These are phyloP conservation scores for Calonectria fujianensis DNA, from an alignment of 2,329 filamentous ascomycete genomes.

Conservation along the genomic window DNA sequence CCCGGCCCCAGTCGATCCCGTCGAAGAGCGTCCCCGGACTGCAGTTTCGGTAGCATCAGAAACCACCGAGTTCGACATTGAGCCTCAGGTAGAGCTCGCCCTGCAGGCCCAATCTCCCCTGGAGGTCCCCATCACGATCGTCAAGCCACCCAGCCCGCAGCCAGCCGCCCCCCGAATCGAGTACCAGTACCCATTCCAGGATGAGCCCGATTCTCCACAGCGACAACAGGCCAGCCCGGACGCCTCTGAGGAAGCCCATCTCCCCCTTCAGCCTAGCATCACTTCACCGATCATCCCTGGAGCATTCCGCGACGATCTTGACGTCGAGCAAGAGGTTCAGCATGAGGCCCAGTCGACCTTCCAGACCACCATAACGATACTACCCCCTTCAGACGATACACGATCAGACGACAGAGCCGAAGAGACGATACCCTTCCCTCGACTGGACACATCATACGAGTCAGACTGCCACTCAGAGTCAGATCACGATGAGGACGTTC, in stretches of 20 bases:
- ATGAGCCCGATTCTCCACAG: slow-evolving; percentile 60
- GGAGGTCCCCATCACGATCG: slow-evolving; percentile 52
- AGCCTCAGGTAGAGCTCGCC: slow-evolving; percentile 77
- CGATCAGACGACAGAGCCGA: slow-evolving; percentile 38
- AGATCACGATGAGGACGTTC: slow-evolving; percentile 54
- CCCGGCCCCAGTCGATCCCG: slow-evolving; percentile 55
- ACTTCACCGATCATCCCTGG: slow-evolving; percentile 52
- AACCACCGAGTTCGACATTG: slow-evolving; percentile 83
- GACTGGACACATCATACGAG: slow-evolving; percentile 60
- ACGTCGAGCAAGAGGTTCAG: slow-evolving; percentile 53
- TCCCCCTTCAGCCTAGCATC: slow-evolving; percentile 37
- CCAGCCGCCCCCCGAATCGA: slow-evolving; percentile 59
- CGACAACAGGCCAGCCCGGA: slow-evolving; percentile 35
- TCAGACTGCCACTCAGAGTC: slow-evolving; percentile 63
- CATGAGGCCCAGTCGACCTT: slow-evolving; percentile 50
- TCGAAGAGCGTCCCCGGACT: slow-evolving; percentile 73
- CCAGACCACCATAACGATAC: slow-evolving; percentile 70
- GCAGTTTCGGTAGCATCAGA: slow-evolving; percentile 76
- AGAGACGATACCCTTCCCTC: slow-evolving; percentile 58
- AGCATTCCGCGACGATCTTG: slow-evolving; percentile 62
- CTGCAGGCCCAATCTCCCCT: slow-evolving; percentile 58
- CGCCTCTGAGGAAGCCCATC: slow-evolving; percentile 48
- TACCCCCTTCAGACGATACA: slow-evolving; percentile 63
- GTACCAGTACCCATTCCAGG: slow-evolving; percentile 72
- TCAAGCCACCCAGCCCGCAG: slow-evolving; percentile 57